Conservation (phyloP, 176 grass and related monocot species). For the Calamus simplicifolius region DNA sequence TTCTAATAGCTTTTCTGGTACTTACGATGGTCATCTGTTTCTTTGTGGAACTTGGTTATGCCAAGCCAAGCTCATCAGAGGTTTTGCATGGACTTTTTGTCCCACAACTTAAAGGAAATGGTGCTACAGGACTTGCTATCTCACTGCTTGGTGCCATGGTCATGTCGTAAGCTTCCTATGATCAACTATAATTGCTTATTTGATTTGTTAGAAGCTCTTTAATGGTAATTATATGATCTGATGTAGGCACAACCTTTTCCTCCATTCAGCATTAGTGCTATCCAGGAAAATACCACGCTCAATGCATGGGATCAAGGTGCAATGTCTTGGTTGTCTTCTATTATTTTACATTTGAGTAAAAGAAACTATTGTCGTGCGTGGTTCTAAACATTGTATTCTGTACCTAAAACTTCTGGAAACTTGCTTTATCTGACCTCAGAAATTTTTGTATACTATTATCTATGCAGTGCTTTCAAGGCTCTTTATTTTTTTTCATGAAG, state of each 20-base stretch:
- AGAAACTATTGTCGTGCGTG: too few relatives aligned
- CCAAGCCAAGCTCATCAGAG: slow-evolving; percentile 83
- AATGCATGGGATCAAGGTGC: slow-evolving; percentile 84
- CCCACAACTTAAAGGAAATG: slow-evolving; percentile 91
- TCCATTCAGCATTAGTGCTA: slow-evolving; percentile 89
- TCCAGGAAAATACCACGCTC: slow-evolving; percentile 93
- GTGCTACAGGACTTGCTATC: slow-evolving; percentile 83
- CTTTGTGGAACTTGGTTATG: slow-evolving; percentile 76
- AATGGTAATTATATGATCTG: slow-evolving; percentile 6
- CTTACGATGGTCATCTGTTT: slow-evolving; percentile 83
- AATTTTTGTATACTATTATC: too few relatives aligned
- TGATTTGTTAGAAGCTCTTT: not conserved
- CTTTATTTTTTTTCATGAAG: too few relatives aligned
- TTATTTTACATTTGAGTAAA: too few relatives aligned
- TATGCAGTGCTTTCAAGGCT: not conserved
- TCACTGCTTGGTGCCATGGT: slow-evolving; percentile 99
- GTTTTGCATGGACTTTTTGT: slow-evolving; percentile 93
- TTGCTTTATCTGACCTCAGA: too few relatives aligned
- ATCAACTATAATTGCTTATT: too few relatives aligned
- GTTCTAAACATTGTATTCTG: too few relatives aligned
- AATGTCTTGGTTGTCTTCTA: not conserved
- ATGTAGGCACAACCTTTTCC: slow-evolving; percentile 94
- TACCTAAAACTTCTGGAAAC: too few relatives aligned
- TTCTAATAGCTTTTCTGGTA: slow-evolving; percentile 85
- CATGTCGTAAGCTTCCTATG: slow-evolving; percentile 59